phyloP scores from a whole-genome alignment of 1,139 yeast species.

The Candida tunisiensis region DNA sequence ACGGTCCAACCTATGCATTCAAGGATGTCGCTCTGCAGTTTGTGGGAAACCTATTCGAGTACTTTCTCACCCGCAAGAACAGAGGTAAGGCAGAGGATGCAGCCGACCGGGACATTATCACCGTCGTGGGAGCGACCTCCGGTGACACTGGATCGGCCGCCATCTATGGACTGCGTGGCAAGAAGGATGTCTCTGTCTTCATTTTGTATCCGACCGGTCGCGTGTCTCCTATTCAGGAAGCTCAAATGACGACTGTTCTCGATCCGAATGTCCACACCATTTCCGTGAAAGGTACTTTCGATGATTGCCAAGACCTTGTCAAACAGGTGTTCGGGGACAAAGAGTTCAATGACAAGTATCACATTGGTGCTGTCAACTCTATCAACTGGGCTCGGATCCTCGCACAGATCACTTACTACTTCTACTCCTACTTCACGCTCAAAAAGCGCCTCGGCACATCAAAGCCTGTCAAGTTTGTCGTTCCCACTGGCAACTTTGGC shows the following conservation, averaged over 20 bases:
- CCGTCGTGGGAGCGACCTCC: conserved; percentile 98
- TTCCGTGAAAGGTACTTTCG: conserved; percentile 91
- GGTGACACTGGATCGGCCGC: conserved; percentile 99
- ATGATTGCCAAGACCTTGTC: conserved; percentile 95
- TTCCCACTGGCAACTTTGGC: conserved; percentile 97
- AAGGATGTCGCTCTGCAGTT: conserved; percentile 97
- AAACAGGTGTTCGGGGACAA: conserved; percentile 83
- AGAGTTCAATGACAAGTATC: conserved; percentile 76
- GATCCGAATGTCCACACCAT: conserved; percentile 89
- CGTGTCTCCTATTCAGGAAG: conserved; percentile 94
- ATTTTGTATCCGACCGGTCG: conserved; percentile 95
- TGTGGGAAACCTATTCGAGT: conserved; percentile 92
- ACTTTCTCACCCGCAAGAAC: conserved; percentile 67
- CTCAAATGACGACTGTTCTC: conserved; percentile 96
- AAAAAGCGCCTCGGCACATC: conserved; percentile 20
- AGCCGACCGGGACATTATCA: conserved; percentile 56
- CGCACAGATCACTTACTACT: conserved; percentile 95
- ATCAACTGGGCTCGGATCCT: conserved; percentile 98
- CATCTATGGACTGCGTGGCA: conserved; percentile 90
- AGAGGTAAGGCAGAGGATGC: conserved; percentile 34
- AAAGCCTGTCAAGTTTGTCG: conserved; percentile 54
- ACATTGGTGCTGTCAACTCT: conserved; percentile 94
- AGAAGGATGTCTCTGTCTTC: conserved; percentile 91
- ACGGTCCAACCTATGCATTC: conserved; percentile 98
- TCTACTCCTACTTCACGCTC: conserved; percentile 75